Conservation (phyloP, 805 yeast genomes). For the Metschnikowia kunwiensis region DNA sequence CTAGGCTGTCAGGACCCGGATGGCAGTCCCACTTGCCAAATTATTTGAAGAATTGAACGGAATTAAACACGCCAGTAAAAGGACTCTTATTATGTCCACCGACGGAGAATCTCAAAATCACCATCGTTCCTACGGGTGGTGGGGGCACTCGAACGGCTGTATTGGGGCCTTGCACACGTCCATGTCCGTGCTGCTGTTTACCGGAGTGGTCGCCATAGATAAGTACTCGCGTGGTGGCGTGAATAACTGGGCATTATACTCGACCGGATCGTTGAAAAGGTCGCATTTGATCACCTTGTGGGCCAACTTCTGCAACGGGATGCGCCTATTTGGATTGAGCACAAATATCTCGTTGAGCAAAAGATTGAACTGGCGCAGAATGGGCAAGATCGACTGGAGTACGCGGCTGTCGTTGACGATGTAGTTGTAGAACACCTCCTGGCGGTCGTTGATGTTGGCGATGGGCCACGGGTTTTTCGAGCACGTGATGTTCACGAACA, state of each 20-base stretch:
- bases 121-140: too few species aligned
- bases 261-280: conserved; percentile 27
- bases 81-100: too few species aligned
- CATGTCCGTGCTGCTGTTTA: conserved; percentile 11
- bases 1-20: too few species aligned
- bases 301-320: conserved; percentile 38
- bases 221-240: conserved; percentile 21
- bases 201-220: conserved; percentile 11
- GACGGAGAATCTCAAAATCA: too few species aligned
- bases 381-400: conserved; percentile 66
- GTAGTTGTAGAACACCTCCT: conserved; percentile 59
- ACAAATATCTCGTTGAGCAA: conserved; percentile 46
- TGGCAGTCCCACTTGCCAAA: too few species aligned
- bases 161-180: conserved; percentile 11
- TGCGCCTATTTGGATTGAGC: conserved; percentile 49
- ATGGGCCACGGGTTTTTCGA: conserved; percentile 89
- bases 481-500: conserved; percentile 74
- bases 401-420: conserved; percentile 49
- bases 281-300: conserved; percentile 34
- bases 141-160: conserved; percentile 1
- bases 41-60: too few species aligned
- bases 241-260: conserved; percentile 17
- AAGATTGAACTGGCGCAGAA: conserved; percentile 57
- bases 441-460: conserved; percentile 59
- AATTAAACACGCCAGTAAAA: too few species aligned